These are phyloP conservation scores for Adansonia rubrostipa DNA, from an alignment of 441 rosid species.

Conservation along the genomic window DNA sequence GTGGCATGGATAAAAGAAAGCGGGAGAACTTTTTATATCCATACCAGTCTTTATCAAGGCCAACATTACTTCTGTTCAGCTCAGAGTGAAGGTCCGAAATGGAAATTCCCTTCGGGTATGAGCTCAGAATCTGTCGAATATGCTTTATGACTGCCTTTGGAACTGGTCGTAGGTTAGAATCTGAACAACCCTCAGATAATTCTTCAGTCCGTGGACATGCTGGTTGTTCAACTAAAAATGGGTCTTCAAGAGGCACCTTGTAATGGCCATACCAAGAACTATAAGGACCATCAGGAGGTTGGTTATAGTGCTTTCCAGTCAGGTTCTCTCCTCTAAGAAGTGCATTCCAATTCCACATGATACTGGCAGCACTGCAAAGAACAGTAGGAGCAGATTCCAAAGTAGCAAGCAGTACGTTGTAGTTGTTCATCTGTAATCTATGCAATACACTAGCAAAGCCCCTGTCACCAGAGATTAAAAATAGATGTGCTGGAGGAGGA, in stretches of 20 bases:
- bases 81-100: slow-evolving; percentile 55
- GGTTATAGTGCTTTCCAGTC: slow-evolving; percentile 67
- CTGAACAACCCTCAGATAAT: slow-evolving; percentile 38
- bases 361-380: slow-evolving; percentile 84
- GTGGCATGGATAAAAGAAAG: slow-evolving; percentile 70
- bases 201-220: slow-evolving; percentile 34
- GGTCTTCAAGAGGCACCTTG: slow-evolving; percentile 69
- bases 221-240: slow-evolving; percentile 49
- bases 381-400: slow-evolving; percentile 48
- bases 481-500: slow-evolving; percentile 95
- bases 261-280: slow-evolving; percentile 91
- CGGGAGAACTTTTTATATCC: slow-evolving; percentile 63
- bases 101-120: slow-evolving; percentile 58
- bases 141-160: slow-evolving; percentile 56
- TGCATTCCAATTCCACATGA: slow-evolving; percentile 84
- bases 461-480: slow-evolving; percentile 73
- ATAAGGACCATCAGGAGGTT: slow-evolving; percentile 90
- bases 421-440: slow-evolving; percentile 81
- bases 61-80: slow-evolving; percentile 46
- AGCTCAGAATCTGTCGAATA: slow-evolving; percentile 53
- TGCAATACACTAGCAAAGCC: slow-evolving; percentile 72
- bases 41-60: slow-evolving; percentile 57
- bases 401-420: slow-evolving; percentile 84
- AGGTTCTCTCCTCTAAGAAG: slow-evolving; percentile 54
- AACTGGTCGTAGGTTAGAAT: slow-evolving; percentile 37